Evolutionary conservation across 148 eudicot species (phyloP).

Genomic region (Euryodendron excelsum): DNA sequence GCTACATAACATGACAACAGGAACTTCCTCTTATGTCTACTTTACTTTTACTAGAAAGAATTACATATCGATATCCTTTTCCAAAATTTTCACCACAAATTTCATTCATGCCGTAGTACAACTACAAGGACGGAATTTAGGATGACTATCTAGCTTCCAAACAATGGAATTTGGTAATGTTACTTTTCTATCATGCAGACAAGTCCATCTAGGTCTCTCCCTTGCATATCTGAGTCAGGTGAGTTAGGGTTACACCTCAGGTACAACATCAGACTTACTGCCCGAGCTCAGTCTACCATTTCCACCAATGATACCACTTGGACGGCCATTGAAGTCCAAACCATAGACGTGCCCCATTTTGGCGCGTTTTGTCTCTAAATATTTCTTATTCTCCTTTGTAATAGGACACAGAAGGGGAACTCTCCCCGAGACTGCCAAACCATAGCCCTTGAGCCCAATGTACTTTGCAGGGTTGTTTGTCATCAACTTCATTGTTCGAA

Average conservation of each 20-base stretch:
- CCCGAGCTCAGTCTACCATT: conserved; percentile 35
- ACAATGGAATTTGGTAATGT: neutral
- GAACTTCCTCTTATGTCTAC: neutral
- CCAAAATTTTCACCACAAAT: neutral
- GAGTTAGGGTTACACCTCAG: neutral
- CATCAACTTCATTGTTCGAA: conserved; percentile 88
- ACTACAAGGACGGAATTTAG: neutral
- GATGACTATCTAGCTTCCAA: neutral
- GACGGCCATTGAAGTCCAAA: conserved; percentile 27
- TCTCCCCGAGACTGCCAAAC: conserved; percentile 71
- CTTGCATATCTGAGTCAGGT: neutral
- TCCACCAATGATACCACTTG: conserved; percentile 21
- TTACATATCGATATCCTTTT: neutral
- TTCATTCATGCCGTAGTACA: neutral
- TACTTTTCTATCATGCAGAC: neutral
- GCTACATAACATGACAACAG: neutral
- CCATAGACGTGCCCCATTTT: conserved; percentile 94
- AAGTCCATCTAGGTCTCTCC: neutral
- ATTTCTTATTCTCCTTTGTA: conserved; percentile 76
- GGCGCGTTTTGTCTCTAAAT: conserved; percentile 75
- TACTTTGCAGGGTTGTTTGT: conserved; percentile 94
- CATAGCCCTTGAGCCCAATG: conserved; percentile 76
- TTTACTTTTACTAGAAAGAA: conserved; percentile 5
- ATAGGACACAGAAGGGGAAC: conserved; percentile 85
- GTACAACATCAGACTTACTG: conserved; percentile 1